A percentile compares a stretch with the other conserved stretches of the same genome.
These are phyloP conservation scores for Neofusicoccum umdonicola DNA, from an alignment of 2,329 filamentous ascomycete genomes.

Conservation along the genomic window DNA sequence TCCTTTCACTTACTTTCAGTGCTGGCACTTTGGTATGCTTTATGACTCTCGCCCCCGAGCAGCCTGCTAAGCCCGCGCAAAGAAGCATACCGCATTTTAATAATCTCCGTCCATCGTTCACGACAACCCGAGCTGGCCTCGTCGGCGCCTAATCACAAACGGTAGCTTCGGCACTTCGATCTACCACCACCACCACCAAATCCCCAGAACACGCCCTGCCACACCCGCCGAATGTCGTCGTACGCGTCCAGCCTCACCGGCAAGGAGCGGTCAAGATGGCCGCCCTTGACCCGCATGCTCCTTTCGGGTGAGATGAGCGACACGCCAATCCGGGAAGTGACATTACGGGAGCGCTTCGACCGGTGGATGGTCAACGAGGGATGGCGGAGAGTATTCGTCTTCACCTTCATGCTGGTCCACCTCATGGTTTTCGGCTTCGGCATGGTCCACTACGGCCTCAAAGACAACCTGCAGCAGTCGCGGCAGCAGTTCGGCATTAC, in stretches of 20 bases:
- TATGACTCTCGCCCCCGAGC: not conserved
- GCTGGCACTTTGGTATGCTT: conserved; percentile 9
- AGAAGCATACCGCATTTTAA: conserved; percentile 5
- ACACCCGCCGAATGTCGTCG: not conserved
- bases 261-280: conserved; percentile 73
- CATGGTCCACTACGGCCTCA: conserved; percentile 75
- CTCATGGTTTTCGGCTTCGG: conserved; percentile 76
- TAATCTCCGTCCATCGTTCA: not conserved
- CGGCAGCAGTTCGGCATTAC: conserved; percentile 71
- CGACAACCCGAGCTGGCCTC: conserved; percentile 4
- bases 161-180: not conserved
- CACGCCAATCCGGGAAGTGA: conserved; percentile 67
- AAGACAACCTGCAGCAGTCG: conserved; percentile 46
- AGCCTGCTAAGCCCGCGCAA: not conserved
- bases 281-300: conserved; percentile 77
- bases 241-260: conserved; percentile 32
- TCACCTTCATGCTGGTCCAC: conserved; percentile 71
- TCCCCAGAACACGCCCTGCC: not conserved
- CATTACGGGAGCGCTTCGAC: conserved; percentile 70
- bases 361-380: conserved; percentile 90
- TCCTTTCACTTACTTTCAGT: not conserved
- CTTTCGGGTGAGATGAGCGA: conserved; percentile 79
- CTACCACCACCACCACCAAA: not conserved
- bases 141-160: not conserved
- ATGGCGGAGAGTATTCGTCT: conserved; percentile 77